Conservation (phyloP, 495 filamentous ascomycete genomes). For the Glutinoglossum americanum region DNA sequence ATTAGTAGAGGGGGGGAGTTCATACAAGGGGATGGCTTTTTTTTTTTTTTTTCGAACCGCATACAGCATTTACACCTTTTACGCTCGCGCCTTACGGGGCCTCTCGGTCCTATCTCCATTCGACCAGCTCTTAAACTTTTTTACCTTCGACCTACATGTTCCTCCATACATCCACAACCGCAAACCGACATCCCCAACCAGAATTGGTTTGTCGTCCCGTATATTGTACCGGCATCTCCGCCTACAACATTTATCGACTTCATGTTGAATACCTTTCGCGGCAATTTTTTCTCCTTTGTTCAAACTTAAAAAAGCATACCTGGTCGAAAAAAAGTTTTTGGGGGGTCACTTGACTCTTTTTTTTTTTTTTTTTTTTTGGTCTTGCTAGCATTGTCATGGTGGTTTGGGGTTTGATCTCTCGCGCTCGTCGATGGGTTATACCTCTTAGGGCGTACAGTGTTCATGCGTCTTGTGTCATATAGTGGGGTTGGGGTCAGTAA, state of each 20-base stretch:
- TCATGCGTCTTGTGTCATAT: background rate
- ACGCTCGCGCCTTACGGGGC: background rate
- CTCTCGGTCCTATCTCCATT: background rate
- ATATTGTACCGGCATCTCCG: background rate
- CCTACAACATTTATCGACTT: background rate
- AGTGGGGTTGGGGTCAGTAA: background rate
- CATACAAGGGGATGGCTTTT: background rate
- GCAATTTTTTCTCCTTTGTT: background rate
- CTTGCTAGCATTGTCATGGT: background rate
- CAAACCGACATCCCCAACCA: background rate
- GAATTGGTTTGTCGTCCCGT: background rate
- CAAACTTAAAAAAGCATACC: background rate
- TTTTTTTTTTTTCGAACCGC: background rate
- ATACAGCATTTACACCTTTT: background rate
- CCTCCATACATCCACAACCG: background rate
- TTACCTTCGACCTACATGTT: background rate
- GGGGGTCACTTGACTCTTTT: background rate
- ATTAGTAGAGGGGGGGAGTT: background rate
- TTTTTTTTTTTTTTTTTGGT: too few relatives aligned
- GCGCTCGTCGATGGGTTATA: constrained; percentile 1
- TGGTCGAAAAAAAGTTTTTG: background rate
- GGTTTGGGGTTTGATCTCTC: background rate
- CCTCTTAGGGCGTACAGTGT: background rate
- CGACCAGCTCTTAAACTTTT: background rate
- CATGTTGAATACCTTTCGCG: background rate